phyloP scores from a whole-genome alignment of 805 yeast genomes.

The Yamadazyma paraphyllophila region DNA sequence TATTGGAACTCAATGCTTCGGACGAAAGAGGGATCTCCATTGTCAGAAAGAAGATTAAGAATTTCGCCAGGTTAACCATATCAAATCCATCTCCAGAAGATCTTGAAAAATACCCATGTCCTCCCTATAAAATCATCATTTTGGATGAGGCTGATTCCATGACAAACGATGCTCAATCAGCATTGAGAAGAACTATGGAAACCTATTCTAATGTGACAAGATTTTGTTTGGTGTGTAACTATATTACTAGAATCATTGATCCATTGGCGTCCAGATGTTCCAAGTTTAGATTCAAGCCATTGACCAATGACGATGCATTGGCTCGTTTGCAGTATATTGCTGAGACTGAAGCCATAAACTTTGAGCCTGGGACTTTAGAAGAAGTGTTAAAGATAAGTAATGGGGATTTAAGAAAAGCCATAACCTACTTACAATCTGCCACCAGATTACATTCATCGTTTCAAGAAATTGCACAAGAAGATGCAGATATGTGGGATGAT shows the following conservation, averaged over 20 bases:
- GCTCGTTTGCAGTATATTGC: conserved; percentile 63
- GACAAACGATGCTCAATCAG: conserved; percentile 96
- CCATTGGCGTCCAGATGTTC: conserved; percentile 97
- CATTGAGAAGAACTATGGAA: conserved; percentile 84
- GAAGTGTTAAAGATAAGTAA: conserved; percentile 69
- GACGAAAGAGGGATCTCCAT: conserved; percentile 90
- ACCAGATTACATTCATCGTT: conserved; percentile 27
- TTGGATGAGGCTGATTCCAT: conserved; percentile 96
- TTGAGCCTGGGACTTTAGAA: conserved; percentile 51
- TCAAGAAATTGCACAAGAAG: conserved; percentile 10
- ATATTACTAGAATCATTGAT: conserved; percentile 93
- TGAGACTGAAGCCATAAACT: conserved; percentile 31
- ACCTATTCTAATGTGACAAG: conserved; percentile 84
- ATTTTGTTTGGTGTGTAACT: conserved; percentile 92
- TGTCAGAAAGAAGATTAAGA: conserved; percentile 81
- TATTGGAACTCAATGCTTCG: conserved; percentile 82
- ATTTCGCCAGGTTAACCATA: conserved; percentile 80
- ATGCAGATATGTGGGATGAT: conserved; percentile 27
- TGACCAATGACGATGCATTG: conserved; percentile 71
- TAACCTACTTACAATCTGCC: conserved; percentile 85
- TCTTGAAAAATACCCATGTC: conserved; percentile 80
- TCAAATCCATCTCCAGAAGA: conserved; percentile 76
- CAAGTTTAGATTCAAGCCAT: conserved; percentile 82
- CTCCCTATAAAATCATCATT: conserved; percentile 91
- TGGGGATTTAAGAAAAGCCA: conserved; percentile 93